Base-by-base conservation (phyloP, 768 basidiomycete species). In the Boletus rufocinnamomeus region DNA sequence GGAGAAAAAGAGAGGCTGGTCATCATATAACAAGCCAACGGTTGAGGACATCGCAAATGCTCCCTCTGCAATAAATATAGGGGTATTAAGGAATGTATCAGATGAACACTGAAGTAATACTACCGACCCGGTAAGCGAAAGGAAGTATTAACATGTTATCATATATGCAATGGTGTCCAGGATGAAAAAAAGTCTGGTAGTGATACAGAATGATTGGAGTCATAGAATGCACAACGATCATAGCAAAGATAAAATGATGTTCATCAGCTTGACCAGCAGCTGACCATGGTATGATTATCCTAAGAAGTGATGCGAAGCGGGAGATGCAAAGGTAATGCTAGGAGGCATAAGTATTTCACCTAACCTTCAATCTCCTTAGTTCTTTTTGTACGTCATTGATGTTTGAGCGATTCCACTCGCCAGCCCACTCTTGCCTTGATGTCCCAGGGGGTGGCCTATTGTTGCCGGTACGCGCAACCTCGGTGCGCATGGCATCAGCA, bases 361-460 rank as follows among this genome's bases (percentile, higher is more conserved):
- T n/a, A 9, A 35, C 9, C 52, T 23, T 65, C 52, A 79, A 54
- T 41, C 57, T 65, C 28, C 77, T 65, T 35, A 79, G 70, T 55
- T 76, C 71, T 30, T 61, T 67, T 55, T 77, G 77, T 43, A 79
- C 77, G 30, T 77, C 75, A 47, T 59, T 59, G 32, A 79, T 79
- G 58, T 75, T 66, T 27, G 64, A 53, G 30, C 75, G 67, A 61
- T 79, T 79, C 77, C 77, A 79, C 56, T 76, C 76, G 50, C 77
- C 77, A 13, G 66, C 66, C 77, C 77, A 79, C 10, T 69, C 58
- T 50, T 59, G 54, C 34, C 28, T 50, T 2, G 58, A 3, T 27
- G 30, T 50, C 14, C 14, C 50, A 21, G 17, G 6, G 9, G 30
- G 27, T 21, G 34, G 21, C 28, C 21, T 59, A 14, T 21, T 35